phyloP scores from a whole-genome alignment of 148 eudicot genomes.

The Silene conica region DNA sequence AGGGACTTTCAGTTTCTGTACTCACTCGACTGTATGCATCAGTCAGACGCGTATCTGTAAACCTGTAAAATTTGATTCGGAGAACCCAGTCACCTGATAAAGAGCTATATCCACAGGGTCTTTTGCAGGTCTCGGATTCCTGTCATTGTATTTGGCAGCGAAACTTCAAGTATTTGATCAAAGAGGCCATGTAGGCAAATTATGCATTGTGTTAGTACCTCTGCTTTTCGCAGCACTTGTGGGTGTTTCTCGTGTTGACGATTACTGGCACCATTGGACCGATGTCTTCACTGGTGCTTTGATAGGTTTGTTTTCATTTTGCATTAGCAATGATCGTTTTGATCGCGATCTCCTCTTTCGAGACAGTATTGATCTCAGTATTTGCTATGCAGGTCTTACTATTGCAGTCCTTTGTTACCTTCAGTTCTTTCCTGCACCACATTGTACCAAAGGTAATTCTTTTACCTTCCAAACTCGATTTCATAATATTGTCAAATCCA shows the following conservation, averaged over 20 bases:
- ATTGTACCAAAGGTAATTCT: constrained; percentile 43
- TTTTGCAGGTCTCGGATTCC: constrained; percentile 82
- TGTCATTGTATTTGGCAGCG: constrained; percentile 62
- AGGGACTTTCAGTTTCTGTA: too few relatives aligned
- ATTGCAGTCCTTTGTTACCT: constrained; percentile 69
- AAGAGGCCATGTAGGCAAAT: constrained; percentile 69
- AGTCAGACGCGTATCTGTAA: too few relatives aligned
- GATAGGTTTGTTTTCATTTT: constrained; percentile 41
- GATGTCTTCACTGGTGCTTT: constrained; percentile 81
- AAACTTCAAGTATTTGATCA: constrained; percentile 63
- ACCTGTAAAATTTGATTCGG: too few relatives aligned
- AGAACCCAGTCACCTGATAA: not conserved
- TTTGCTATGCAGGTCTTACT: constrained; percentile 40
- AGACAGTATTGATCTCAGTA: not conserved
- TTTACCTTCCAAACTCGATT: not conserved
- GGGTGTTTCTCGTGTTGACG: constrained; percentile 85
- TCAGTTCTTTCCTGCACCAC: constrained; percentile 79
- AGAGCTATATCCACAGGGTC: constrained; percentile 46
- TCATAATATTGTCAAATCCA: not conserved
- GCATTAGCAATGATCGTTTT: not conserved
- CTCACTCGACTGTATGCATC: not conserved
- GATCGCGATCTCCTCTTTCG: too few relatives aligned
- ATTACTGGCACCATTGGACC: constrained; percentile 96
- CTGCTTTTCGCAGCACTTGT: constrained; percentile 68
- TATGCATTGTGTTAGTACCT: constrained; percentile 65